Evolutionary conservation across 208 protist genomes (phyloP), one percentile per base, ranked within the genome.

Genomic region (Naegleria lovaniensis): DNA sequence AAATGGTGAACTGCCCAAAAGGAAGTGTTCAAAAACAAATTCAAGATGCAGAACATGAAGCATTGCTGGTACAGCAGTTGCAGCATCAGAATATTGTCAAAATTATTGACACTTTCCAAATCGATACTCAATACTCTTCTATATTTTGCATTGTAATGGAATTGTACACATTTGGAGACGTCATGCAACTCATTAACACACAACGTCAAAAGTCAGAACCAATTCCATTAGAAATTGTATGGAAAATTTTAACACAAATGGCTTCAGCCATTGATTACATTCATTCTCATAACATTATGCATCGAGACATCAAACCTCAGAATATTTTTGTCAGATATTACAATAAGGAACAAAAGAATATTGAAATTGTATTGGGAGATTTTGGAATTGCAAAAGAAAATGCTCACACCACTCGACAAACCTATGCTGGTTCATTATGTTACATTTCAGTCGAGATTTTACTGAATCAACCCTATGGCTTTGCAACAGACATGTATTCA

Each of bases 281-380:
- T 7, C 67, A 79, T 79, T 79, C 67, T 29, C 55, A 67, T 29
- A 25, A 79, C 7, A 89, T 92, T 39, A 89, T 92, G 15, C 91
- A 92, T 51, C 75, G 91, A n/a, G 91, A 92, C 88, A 39, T 92
- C 33, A 92, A 92, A 48, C 91, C 91, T 33, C 67, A 90, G 0
- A 92, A 92, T 51, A 92, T 92, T 85, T 38, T 92, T 59, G 92
- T 92, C 5, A 79, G 9, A 79, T 13, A 33, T 13, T 36, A 13
- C 6, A n/a, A 79, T 36, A 67, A 29, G 11, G 55, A 67, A 15
- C 5, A 19, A 33, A 36, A 36, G 7, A 36, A 36, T 19, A 79
- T 79, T 79, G 67, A 36, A 0, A n/a, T 79, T 36, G 67, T 36
- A 6, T 36, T 79, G 16, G 67, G 29, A 79, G 67, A 79, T 79